Evolutionary conservation across 2,329 filamentous ascomycete species (phyloP).

Genomic region (Akanthomyces uredinophilus): DNA sequence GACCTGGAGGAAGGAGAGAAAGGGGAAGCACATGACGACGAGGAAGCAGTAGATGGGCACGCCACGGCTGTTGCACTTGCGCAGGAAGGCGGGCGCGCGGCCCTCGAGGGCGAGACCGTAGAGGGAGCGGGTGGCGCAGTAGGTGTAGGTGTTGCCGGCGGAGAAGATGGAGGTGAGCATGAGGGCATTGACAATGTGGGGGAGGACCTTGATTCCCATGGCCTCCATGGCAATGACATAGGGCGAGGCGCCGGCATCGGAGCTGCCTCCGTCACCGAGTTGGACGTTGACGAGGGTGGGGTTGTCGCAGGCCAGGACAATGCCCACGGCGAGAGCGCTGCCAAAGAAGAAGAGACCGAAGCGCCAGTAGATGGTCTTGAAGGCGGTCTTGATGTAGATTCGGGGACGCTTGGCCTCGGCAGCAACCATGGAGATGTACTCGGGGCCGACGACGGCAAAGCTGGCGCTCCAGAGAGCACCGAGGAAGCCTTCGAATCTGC

Average conservation of each 20-base stretch:
- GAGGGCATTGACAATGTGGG: constrained; percentile 53
- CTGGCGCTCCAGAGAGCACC: constrained; percentile 59
- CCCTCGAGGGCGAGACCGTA: constrained; percentile 47
- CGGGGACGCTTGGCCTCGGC: constrained; percentile 64
- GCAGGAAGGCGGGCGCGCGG: constrained; percentile 47
- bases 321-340: constrained; percentile 60
- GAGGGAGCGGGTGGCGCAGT: constrained; percentile 45
- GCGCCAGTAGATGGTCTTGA: constrained; percentile 68
- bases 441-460: constrained; percentile 61
- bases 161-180: constrained; percentile 40
- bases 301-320: constrained; percentile 62
- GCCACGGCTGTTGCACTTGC: constrained; percentile 54
- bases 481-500: constrained; percentile 66
- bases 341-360: constrained; percentile 67
- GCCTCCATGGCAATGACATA: constrained; percentile 60
- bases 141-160: constrained; percentile 47
- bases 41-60: constrained; percentile 56
- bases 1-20: constrained; percentile 49
- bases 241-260: constrained; percentile 52
- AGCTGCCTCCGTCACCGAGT: constrained; percentile 27
- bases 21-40: constrained; percentile 48
- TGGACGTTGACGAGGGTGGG: constrained; percentile 47
- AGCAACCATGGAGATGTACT: constrained; percentile 64
- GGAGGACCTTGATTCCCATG: constrained; percentile 46
- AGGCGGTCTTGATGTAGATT: constrained; percentile 60